Percentiles rank a stretch among this genome's conserved stretches.
Evolutionary conservation across 805 yeast species (phyloP).

Genomic region (Saccharomycopsis sp.): DNA sequence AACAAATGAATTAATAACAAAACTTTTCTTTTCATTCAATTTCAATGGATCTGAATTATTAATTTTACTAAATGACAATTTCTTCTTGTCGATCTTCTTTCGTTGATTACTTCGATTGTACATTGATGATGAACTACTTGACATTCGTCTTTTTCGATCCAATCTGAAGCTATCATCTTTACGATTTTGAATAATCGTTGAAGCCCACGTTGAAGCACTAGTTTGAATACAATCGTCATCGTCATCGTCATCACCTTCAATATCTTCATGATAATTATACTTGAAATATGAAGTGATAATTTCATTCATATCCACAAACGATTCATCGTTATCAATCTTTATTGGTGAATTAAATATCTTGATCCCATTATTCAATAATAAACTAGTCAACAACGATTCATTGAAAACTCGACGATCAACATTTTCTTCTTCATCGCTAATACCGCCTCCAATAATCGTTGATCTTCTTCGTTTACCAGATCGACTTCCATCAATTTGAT

Average conservation of each 20-base stretch:
- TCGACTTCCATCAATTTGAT: too few relatives aligned
- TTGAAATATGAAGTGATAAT: conserved; percentile 9
- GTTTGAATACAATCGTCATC: conserved; percentile 4
- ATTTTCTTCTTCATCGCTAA: conserved; percentile 10
- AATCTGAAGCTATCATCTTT: neutral
- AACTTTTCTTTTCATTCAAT: conserved; percentile 9
- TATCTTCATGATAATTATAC: neutral
- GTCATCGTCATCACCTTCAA: neutral
- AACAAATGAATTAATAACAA: conserved; percentile 9
- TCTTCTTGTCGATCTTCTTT: conserved; percentile 13
- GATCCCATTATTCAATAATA: conserved; percentile 16
- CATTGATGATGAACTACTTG: conserved; percentile 1
- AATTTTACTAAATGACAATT: conserved; percentile 11
- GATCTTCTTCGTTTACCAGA: neutral
- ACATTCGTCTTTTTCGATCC: conserved; percentile 3
- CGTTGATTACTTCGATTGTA: neutral
- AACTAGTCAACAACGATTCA: conserved; percentile 11
- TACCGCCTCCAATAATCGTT: conserved; percentile 6
- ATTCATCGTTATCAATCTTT: conserved; percentile 6
- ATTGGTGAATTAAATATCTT: conserved; percentile 15
- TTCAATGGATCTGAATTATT: conserved; percentile 17
- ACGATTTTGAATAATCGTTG: conserved; percentile 18
- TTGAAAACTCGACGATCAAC: conserved; percentile 5
- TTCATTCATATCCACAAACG: conserved; percentile 10
- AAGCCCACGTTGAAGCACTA: conserved; percentile 20